A percentile compares a stretch with the other conserved stretches of the same genome.
These are phyloP conservation scores for Paecilomyces fulvus DNA, from an alignment of 2,329 filamentous ascomycete genomes.

Conservation along the genomic window DNA sequence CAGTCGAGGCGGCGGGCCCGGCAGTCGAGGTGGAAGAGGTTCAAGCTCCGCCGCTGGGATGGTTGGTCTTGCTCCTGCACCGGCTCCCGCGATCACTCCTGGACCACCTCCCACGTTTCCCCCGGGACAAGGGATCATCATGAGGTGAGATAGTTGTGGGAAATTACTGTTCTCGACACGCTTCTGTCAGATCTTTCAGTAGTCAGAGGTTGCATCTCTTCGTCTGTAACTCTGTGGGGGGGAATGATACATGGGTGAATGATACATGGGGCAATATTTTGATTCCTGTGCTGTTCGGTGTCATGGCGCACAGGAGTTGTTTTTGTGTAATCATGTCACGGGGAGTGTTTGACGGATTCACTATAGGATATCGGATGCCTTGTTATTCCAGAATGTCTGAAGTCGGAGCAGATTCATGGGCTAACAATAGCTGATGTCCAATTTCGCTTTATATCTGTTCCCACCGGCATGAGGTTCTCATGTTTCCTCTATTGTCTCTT, in stretches of 20 bases:
- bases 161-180: neutral
- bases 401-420: neutral
- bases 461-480: neutral
- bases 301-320: neutral
- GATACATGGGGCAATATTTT: neutral
- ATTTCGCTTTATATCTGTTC: neutral
- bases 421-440: neutral
- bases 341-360: neutral
- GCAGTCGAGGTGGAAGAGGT: conserved; percentile 5
- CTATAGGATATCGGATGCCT: neutral
- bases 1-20: conserved; percentile 7
- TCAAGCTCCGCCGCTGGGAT: conserved; percentile 6
- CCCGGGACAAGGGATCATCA: neutral
- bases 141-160: neutral
- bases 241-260: neutral
- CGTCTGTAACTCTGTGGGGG: neutral
- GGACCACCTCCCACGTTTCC: conserved; percentile 2
- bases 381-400: neutral
- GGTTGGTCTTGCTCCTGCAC: conserved; percentile 19
- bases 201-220: neutral
- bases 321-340: neutral
- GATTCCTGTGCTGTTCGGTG: neutral
- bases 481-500: neutral
- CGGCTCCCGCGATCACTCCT: conserved; percentile 16
- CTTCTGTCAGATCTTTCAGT: neutral